Evolutionary conservation across 108 stramenopile genomes (phyloP), one percentile per base, ranked within the genome.

Genomic region (Cyclotella choctawhatcheeana): DNA sequence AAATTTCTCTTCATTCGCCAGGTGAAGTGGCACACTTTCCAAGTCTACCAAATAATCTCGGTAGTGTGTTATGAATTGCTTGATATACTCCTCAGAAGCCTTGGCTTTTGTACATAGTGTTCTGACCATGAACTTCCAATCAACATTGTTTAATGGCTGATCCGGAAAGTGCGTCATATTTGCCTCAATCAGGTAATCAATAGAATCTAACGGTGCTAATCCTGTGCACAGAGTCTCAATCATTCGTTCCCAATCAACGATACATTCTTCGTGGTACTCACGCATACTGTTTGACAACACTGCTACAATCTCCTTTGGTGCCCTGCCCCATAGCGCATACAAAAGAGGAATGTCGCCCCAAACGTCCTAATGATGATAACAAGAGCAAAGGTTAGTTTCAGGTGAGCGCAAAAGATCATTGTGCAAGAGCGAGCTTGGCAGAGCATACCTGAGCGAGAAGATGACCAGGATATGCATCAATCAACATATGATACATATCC

Each of bases 331-430:
- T 2, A 68, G 35, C 3, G 44, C 52, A 54, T 68, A 68, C 34
- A 68, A 12, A 24, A 68, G 67, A 24, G 67, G 67, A 35, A 68
- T 68, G 29, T 68, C 67, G 20, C 67, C 67, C 67, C 67, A 68
- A 33, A 21, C 52, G 44, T 68, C n/a, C n/a, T n/a, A n/a, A n/a
- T n/a, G n/a, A n/a, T n/a, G n/a, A n/a, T n/a, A n/a, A n/a, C n/a
- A n/a, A n/a, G n/a, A n/a, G n/a, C n/a, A n/a, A n/a, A n/a, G n/a
- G n/a, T n/a, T n/a, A n/a, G n/a, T n/a, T n/a, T n/a, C n/a, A n/a
- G n/a, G n/a, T n/a, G n/a, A n/a, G n/a, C n/a, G n/a, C n/a, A n/a
- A n/a, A n/a, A n/a, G n/a, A n/a, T n/a, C n/a, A n/a, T n/a, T n/a
- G n/a, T n/a, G n/a, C n/a, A n/a, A n/a, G n/a, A n/a, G n/a, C n/a